Conservation (phyloP, 495 filamentous ascomycete species). For the Trichoderma reesei region DNA sequence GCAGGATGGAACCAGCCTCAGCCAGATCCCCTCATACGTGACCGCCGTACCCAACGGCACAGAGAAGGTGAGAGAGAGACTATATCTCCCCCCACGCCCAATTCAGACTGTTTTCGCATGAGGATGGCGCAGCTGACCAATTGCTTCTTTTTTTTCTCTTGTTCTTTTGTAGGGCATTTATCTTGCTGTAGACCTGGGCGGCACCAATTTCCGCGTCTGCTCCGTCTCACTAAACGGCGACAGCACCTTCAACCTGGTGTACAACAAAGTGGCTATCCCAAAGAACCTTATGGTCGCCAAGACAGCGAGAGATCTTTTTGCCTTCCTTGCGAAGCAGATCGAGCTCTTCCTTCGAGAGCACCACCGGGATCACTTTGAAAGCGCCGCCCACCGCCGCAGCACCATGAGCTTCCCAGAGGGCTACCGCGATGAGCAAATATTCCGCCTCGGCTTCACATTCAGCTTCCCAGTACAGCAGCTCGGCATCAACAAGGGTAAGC, state of each 20-base stretch:
- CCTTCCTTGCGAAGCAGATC: constrained; percentile 87
- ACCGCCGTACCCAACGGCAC: constrained; percentile 94
- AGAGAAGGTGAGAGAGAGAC: constrained; percentile 66
- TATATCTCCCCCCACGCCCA: not conserved
- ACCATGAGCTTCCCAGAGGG: constrained; percentile 44
- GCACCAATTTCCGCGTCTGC: constrained; percentile 97
- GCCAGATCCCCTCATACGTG: constrained; percentile 95
- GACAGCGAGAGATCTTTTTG: constrained; percentile 78
- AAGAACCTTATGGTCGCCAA: constrained; percentile 82
- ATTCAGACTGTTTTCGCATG: not conserved
- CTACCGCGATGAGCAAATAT: constrained; percentile 58
- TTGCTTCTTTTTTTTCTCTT: not conserved
- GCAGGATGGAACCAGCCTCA: constrained; percentile 69
- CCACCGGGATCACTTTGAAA: constrained; percentile 80
- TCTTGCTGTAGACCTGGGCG: constrained; percentile 91
- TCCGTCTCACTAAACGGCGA: constrained; percentile 87
- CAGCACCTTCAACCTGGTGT: constrained; percentile 81
- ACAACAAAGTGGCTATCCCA: constrained; percentile 86
- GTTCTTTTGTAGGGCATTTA: constrained; percentile 75
- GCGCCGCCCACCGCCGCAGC: constrained; percentile 50
- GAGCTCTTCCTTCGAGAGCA: constrained; percentile 76
- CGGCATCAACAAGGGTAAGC: constrained; percentile 84
- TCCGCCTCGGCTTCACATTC: constrained; percentile 94
- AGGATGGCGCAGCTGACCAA: not conserved
- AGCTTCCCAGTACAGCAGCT: constrained; percentile 91